Base-by-base conservation (phyloP, 2,329 filamentous ascomycete species). In the Colletotrichum sp. region DNA sequence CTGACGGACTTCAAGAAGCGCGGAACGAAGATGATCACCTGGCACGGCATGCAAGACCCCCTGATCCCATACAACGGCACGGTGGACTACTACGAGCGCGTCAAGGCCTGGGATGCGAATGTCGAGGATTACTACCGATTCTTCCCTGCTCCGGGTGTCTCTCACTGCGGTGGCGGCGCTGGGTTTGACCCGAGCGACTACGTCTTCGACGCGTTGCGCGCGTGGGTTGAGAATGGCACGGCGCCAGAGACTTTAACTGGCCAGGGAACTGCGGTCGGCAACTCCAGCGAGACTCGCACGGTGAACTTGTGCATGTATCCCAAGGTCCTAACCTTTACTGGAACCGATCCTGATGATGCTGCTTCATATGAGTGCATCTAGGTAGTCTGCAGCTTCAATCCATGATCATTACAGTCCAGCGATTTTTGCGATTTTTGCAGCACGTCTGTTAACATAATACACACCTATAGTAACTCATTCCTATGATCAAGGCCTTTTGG, bases 131-230 rank as follows among this genome's bases (percentile, higher is more conserved):
- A 89, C 80, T 93, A 90, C 80, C 81, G 84, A 0, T 87, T 88
- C 78, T 91, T 91, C 79, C 83, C 83, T 26, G 85, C 91, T n/a
- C 88, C 89, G 0, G 90, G 90, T 1, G 89, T 91, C 87, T 82
- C 82, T n/a, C 89, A 91, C 81, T 91, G 89, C 79, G 77, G 75
- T 36, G 86, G 86, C 4, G 90, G 90, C 14, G 81, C 81, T 3
- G 89, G 89, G 3, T 64, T 48, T 13, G 34, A 65, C 10, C 68
- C 68, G 14, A 57, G 65, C n/a, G 12, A 68, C 52, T 28, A 28
- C n/a, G 52, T 68, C 6, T 52, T 71, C 8, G 36, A 64, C 4
- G 24, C 34, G n/a, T 32, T 52, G 59, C n/a, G 60, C 13, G 24
- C 26, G 2, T 65, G 68, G 55, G 68, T 65, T 13, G 36, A 71